Evolutionary conservation across 2,329 filamentous ascomycete species (phyloP).

Genomic region (Cladosporium sphaerospermum): DNA sequence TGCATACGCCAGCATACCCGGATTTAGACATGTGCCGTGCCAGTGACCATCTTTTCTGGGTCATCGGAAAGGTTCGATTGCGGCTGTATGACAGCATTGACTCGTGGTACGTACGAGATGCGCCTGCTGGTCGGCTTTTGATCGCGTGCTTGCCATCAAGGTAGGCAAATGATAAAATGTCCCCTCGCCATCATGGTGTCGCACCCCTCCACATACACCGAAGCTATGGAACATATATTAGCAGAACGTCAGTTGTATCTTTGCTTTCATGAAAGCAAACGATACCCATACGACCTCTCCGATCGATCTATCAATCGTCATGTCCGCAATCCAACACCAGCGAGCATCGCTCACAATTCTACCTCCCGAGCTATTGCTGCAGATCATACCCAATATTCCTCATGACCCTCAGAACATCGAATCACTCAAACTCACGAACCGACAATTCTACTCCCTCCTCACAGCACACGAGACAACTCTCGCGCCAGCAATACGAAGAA

Average conservation of each 20-base stretch:
- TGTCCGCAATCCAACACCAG: neutral
- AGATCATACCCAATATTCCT: slow-evolving; percentile 22
- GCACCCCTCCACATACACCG: slow-evolving; percentile 6
- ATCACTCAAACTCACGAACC: slow-evolving; percentile 23
- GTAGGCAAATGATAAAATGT: neutral
- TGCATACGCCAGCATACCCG: no score
- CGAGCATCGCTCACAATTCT: slow-evolving; percentile 20
- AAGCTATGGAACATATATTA: slow-evolving; percentile 2
- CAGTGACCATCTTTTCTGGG: no score
- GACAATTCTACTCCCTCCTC: slow-evolving; percentile 23
- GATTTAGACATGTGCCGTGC: no score
- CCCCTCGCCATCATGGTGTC: slow-evolving; percentile 5
- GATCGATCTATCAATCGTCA: neutral
- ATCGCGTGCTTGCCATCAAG: slow-evolving; percentile 10
- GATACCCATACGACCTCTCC: no score
- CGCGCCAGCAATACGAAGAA: slow-evolving; percentile 20
- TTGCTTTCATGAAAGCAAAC: no score
- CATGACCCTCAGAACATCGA: slow-evolving; percentile 21
- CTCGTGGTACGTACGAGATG: neutral
- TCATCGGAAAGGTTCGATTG: no score
- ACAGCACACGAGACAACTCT: slow-evolving; percentile 25
- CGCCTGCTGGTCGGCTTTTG: neutral
- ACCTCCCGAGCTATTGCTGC: slow-evolving; percentile 26
- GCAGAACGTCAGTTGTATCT: neutral
- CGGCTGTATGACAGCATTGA: no score